Evolutionary conservation across 139 green algal species (phyloP).

Genomic region (Raphidocelis subcapitata): DNA sequence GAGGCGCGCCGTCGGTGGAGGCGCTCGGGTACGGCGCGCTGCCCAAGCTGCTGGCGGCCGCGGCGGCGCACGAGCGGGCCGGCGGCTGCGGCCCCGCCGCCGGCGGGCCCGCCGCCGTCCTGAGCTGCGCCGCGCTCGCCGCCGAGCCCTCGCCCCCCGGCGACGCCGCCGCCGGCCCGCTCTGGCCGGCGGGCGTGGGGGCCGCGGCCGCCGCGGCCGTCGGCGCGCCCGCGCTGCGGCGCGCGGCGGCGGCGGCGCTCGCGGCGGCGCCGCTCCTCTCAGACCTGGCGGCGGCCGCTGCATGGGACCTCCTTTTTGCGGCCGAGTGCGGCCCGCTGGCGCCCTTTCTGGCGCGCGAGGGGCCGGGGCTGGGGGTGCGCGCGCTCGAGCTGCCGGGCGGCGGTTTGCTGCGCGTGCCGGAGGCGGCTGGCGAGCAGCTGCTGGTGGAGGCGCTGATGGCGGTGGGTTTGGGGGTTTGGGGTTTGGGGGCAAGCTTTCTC

Average conservation of each 20-base stretch:
- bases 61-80: not conserved
- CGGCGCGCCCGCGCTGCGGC: not conserved
- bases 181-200: not conserved
- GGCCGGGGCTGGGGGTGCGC: too few relatives aligned
- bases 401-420: too few relatives aligned
- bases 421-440: too few relatives aligned
- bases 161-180: not conserved
- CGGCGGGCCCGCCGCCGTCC: not conserved
- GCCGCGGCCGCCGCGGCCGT: not conserved
- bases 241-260: not conserved
- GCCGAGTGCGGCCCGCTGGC: too few relatives aligned
- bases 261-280: not conserved
- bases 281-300: too few relatives aligned
- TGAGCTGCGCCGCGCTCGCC: not conserved
- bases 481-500: too few relatives aligned
- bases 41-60: not conserved
- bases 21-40: not conserved
- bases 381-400: too few relatives aligned
- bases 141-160: not conserved
- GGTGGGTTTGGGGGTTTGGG: too few relatives aligned
- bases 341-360: too few relatives aligned
- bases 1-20: not conserved
- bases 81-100: not conserved
- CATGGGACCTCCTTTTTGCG: too few relatives aligned
- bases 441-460: too few relatives aligned